Evolutionary conservation across 306 rosid species (phyloP).

Genomic region (Castanea crenata): DNA sequence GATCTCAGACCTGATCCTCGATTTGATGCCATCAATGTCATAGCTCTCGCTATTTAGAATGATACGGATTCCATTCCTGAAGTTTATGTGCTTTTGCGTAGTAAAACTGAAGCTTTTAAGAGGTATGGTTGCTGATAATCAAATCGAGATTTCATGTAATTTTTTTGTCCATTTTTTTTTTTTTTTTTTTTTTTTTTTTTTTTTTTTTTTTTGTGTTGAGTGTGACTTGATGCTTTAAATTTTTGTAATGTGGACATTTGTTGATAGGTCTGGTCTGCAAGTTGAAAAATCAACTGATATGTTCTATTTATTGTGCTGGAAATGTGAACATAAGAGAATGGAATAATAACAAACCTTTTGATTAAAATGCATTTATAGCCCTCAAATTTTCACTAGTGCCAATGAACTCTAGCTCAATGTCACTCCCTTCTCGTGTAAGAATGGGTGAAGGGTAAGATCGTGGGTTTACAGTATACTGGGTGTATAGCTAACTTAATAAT

Average conservation of each 20-base stretch:
- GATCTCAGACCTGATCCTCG: constrained; percentile 85
- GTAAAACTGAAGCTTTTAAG: constrained; percentile 39
- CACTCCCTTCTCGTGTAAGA: too few species aligned
- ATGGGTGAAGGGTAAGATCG: too few species aligned
- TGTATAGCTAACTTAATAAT: too few species aligned
- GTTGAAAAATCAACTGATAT: neutral
- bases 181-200: neutral
- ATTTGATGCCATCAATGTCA: constrained; percentile 65
- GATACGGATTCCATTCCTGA: constrained; percentile 2
- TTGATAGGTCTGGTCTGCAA: neutral
- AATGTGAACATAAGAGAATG: neutral
- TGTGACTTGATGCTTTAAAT: neutral
- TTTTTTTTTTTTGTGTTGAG: neutral
- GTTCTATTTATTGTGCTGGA: neutral
- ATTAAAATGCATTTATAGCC: neutral
- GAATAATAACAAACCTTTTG: neutral
- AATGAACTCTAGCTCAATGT: too few species aligned
- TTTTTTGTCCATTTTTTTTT: constrained; percentile 8
- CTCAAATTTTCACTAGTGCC: neutral
- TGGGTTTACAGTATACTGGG: too few species aligned
- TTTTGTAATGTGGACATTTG: neutral
- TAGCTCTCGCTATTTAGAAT: constrained; percentile 21
- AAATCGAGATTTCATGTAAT: constrained; percentile 2
- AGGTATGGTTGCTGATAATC: constrained; percentile 48
- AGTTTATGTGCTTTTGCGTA: constrained; percentile 62